phyloP scores from a whole-genome alignment of 139 green algal genomes.

The Chlamydomonas schloesseri region DNA sequence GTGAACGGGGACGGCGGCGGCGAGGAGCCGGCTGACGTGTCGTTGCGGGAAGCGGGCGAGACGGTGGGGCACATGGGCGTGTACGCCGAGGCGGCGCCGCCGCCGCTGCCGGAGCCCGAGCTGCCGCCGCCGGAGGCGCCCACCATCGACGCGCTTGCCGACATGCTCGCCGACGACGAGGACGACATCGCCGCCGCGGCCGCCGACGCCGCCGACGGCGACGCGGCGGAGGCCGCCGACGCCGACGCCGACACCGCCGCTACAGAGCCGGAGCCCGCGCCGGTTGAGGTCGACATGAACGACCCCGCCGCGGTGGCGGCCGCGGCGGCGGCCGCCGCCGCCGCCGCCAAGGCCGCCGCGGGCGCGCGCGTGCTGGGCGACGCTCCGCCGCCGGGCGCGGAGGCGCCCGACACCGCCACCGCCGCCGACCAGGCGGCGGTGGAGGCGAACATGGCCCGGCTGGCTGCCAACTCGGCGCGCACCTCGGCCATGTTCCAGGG shows the following conservation, averaged over 20 bases:
- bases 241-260: not conserved
- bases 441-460: conserved; percentile 26
- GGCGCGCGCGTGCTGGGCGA: not conserved
- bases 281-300: not conserved
- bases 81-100: not conserved
- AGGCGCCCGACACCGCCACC: not conserved
- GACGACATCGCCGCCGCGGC: not conserved
- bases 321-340: conserved; percentile 2
- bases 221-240: not conserved
- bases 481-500: conserved; percentile 44
- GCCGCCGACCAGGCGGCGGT: conserved; percentile 1
- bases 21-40: not conserved
- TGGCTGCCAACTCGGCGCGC: conserved; percentile 29
- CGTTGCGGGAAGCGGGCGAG: conserved; percentile 19
- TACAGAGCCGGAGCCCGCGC: not conserved
- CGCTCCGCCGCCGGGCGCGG: not conserved
- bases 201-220: not conserved
- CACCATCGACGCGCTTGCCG: conserved; percentile 21
- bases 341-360: conserved; percentile 8
- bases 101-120: not conserved
- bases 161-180: conserved; percentile 12
- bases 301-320: conserved; percentile 17
- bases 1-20: not conserved
- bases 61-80: not conserved
- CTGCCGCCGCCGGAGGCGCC: not conserved